These are phyloP conservation scores for Trichocladium uniseriatum DNA, from an alignment of 495 filamentous ascomycete species.

Conservation along the genomic window DNA sequence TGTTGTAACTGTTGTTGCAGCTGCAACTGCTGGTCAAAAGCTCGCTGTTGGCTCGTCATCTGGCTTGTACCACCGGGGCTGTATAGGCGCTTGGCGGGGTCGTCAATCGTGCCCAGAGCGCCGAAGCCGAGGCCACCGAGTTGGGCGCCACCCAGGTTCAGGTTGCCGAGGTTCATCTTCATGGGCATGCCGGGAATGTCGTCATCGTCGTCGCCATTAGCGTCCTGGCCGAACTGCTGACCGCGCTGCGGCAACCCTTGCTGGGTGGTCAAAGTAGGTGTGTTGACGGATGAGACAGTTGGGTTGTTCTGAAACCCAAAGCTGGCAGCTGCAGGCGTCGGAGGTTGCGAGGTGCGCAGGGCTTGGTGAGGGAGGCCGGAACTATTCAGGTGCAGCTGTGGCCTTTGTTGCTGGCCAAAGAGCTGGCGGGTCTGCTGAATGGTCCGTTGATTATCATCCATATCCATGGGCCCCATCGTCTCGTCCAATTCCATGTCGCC, in stretches of 20 bases:
- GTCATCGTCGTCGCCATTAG: constrained; percentile 37
- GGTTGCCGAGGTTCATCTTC: constrained; percentile 47
- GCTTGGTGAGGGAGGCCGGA: constrained; percentile 63
- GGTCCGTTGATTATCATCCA: constrained; percentile 51
- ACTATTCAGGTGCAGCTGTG: constrained; percentile 63
- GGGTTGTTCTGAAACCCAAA: constrained; percentile 85
- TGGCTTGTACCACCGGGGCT: constrained; percentile 62
- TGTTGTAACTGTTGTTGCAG: constrained; percentile 42
- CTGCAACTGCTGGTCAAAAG: constrained; percentile 27
- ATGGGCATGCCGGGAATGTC: constrained; percentile 53
- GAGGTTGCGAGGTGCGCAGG: constrained; percentile 73
- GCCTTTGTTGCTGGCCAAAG: constrained; percentile 66
- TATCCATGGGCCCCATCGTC: constrained; percentile 52
- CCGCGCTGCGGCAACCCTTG: constrained; percentile 31
- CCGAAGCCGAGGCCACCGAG: constrained; percentile 26
- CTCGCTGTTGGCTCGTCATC: constrained; percentile 48
- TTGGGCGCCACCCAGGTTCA: constrained; percentile 38
- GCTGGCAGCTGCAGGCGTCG: constrained; percentile 67
- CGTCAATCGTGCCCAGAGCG: constrained; percentile 63
- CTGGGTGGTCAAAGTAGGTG: constrained; percentile 71
- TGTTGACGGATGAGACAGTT: constrained; percentile 96
- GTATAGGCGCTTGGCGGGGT: constrained; percentile 88
- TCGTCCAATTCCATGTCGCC: constrained; percentile 98
- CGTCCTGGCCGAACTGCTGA: constrained; percentile 45
- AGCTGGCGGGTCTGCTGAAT: constrained; percentile 50